Percentiles rank a stretch among this genome's conserved stretches.
phyloP scores from a whole-genome alignment of 768 basidiomycete genomes.

The Collybia mongolica region DNA sequence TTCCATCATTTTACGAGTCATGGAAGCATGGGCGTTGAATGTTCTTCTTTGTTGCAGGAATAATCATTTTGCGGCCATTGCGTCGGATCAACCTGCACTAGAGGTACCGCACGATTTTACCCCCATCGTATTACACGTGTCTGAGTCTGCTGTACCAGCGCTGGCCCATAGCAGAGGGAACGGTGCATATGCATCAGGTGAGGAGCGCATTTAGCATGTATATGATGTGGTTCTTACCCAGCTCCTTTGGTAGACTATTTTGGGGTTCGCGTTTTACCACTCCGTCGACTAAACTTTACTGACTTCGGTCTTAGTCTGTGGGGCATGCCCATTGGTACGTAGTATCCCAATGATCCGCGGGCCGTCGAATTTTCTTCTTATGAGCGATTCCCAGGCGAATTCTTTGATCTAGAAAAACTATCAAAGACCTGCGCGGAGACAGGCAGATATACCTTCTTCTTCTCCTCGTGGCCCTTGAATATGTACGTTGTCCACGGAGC shows the following conservation, averaged over 20 bases:
- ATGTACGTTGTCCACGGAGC: slow-evolving; percentile 41
- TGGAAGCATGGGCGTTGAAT: background rate
- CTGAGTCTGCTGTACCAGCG: slow-evolving; percentile 29
- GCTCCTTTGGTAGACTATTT: slow-evolving; percentile 42
- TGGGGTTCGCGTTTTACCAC: slow-evolving; percentile 39
- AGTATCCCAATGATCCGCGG: slow-evolving; percentile 5
- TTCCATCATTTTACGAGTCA: slow-evolving; percentile 1
- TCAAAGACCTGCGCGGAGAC: slow-evolving; percentile 54
- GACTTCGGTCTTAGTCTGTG: slow-evolving; percentile 43
- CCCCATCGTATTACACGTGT: slow-evolving; percentile 5
- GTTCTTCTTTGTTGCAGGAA: slow-evolving; percentile 42
- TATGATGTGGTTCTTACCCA: too few relatives aligned
- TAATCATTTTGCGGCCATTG: slow-evolving; percentile 70
- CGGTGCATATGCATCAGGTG: slow-evolving; percentile 56
- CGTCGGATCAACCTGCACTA: slow-evolving; percentile 65
- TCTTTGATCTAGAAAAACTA: slow-evolving; percentile 69
- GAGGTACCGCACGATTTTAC: slow-evolving; percentile 40
- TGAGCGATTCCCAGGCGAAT: slow-evolving; percentile 45
- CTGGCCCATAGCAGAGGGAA: slow-evolving; percentile 51
- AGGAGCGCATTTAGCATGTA: slow-evolving; percentile 6
- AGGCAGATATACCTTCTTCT: slow-evolving; percentile 71
- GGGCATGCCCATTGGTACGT: slow-evolving; percentile 71
- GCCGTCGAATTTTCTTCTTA: background rate
- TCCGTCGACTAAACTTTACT: slow-evolving; percentile 1
- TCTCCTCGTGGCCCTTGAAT: slow-evolving; percentile 73